Conservation (phyloP, 805 yeast genomes). For the Cyberlindnera petersonii region DNA sequence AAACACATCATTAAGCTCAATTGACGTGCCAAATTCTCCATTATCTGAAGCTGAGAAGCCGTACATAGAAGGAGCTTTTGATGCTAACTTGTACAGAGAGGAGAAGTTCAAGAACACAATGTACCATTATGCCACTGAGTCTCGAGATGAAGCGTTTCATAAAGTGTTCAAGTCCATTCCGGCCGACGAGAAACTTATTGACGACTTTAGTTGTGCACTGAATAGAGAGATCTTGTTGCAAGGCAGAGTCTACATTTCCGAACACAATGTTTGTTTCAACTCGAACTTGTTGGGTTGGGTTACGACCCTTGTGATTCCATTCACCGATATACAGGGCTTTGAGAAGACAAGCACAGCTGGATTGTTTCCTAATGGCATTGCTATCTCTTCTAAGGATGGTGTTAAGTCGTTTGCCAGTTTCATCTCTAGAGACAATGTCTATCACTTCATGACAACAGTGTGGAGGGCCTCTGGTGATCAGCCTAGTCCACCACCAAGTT, state of each 20-base stretch:
- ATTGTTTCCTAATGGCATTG: slow-evolving; percentile 85
- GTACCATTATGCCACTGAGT: slow-evolving; percentile 59
- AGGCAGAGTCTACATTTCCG: slow-evolving; percentile 81
- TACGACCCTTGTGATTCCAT: slow-evolving; percentile 68
- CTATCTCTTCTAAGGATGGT: slow-evolving; percentile 21
- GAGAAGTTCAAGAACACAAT: slow-evolving; percentile 55
- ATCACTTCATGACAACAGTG: slow-evolving; percentile 47
- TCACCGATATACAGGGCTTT: slow-evolving; percentile 63
- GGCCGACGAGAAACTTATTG: slow-evolving; percentile 65
- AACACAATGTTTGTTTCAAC: slow-evolving; percentile 76
- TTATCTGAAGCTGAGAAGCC: slow-evolving; percentile 12
- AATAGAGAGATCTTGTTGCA: slow-evolving; percentile 83
- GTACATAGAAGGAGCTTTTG: slow-evolving; percentile 15
- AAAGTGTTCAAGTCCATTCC: slow-evolving; percentile 65
- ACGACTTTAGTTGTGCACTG: slow-evolving; percentile 87
- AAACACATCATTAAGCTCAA: slow-evolving; percentile 19
- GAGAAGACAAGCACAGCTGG: slow-evolving; percentile 88
- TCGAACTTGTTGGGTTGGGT: slow-evolving; percentile 90
- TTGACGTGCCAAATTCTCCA: slow-evolving; percentile 21
- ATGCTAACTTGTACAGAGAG: slow-evolving; percentile 46
- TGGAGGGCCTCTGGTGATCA: slow-evolving; percentile 22
- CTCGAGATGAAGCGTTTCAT: slow-evolving; percentile 75
- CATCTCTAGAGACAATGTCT: slow-evolving; percentile 73
- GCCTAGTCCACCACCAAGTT: not conserved
- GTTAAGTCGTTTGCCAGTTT: slow-evolving; percentile 85